phyloP scores from a whole-genome alignment of 2,329 filamentous ascomycete genomes.

The Sporothrix schenckii region DNA sequence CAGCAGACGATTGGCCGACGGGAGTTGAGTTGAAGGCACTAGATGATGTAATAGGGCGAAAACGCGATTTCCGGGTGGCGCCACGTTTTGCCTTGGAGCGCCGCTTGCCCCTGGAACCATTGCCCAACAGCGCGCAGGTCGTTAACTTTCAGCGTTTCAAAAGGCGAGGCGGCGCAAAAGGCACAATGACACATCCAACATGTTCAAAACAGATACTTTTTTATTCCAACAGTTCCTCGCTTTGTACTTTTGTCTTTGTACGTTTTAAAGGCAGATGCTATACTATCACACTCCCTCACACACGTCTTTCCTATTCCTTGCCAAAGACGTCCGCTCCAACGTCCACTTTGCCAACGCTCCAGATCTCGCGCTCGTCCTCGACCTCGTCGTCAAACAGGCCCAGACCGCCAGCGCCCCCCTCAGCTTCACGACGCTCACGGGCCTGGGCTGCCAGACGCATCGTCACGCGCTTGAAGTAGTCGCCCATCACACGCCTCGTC shows the following conservation, averaged over 20 bases:
- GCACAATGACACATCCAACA: not conserved
- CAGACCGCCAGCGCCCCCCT: conserved; percentile 83
- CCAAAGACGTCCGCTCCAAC: conserved; percentile 64
- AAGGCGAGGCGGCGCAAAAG: too few relatives aligned
- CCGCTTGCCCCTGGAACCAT: not conserved
- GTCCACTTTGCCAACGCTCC: conserved; percentile 92
- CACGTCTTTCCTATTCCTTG: conserved; percentile 40
- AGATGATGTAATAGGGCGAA: conserved; percentile 27
- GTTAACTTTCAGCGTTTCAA: too few relatives aligned
- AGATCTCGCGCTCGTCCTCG: conserved; percentile 93
- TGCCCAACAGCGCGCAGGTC: not conserved
- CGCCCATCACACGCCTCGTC: conserved; percentile 76
- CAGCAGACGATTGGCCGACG: conserved; percentile 18
- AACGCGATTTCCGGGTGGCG: not conserved
- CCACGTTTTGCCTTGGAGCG: not conserved
- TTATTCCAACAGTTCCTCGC: conserved; percentile 16
- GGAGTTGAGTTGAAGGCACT: not conserved
- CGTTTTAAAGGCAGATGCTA: conserved; percentile 14
- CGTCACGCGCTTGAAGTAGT: conserved; percentile 87
- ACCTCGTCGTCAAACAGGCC: conserved; percentile 87
- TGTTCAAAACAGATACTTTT: conserved; percentile 12
- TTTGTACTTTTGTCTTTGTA: conserved; percentile 11
- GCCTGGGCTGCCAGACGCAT: conserved; percentile 82
- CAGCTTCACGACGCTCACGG: conserved; percentile 84
- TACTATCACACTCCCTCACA: not conserved